A percentile compares a stretch with the other conserved stretches of the same genome.
phyloP scores from a whole-genome alignment of 768 basidiomycete species.

The Inosperma sp. region DNA sequence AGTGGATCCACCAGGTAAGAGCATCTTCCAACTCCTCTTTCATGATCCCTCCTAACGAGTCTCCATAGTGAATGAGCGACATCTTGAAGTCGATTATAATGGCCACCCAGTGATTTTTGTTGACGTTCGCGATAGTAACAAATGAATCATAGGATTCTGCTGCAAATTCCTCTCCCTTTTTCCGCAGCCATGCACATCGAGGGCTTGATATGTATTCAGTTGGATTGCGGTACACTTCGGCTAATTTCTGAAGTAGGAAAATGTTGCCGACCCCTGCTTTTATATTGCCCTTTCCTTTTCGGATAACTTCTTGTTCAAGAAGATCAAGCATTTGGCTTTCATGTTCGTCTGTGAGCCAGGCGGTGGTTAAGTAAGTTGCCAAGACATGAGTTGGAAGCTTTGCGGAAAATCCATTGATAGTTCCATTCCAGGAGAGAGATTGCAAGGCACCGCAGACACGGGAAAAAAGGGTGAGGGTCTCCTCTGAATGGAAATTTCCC shows the following conservation, averaged over 20 bases:
- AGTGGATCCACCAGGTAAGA: conserved; percentile 1
- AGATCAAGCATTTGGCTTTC: conserved; percentile 1
- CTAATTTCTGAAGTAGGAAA: neutral
- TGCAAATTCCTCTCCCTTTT: neutral
- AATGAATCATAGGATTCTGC: neutral
- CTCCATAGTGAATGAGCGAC: neutral
- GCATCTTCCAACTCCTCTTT: neutral
- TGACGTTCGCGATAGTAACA: neutral
- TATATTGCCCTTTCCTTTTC: neutral
- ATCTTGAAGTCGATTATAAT: neutral
- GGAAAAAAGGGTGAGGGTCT: neutral
- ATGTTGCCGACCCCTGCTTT: neutral
- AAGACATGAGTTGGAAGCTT: neutral
- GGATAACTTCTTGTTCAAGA: neutral
- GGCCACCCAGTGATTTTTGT: neutral
- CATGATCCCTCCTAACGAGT: neutral
- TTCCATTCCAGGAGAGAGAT: neutral
- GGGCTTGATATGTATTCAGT: neutral
- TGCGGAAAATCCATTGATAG: neutral
- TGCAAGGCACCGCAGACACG: neutral
- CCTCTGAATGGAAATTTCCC: neutral
- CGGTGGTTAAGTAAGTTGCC: neutral
- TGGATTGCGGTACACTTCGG: neutral
- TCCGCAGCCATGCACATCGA: neutral
- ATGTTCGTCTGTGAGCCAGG: neutral